phyloP scores from a whole-genome alignment of 202 grass and related monocot species.

The Eragrostis tef region DNA sequence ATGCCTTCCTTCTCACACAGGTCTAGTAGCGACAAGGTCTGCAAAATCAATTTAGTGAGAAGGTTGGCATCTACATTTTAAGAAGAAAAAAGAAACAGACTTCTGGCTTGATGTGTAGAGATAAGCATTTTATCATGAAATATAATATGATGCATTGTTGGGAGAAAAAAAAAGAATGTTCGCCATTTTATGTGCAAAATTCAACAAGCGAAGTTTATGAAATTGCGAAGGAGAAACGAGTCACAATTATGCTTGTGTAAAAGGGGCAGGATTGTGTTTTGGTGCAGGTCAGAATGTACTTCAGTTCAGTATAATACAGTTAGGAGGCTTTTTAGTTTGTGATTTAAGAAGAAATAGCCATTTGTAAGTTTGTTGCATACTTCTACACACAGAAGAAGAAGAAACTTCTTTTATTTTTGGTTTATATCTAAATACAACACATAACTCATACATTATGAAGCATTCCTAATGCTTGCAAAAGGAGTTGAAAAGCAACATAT shows the following conservation, averaged over 20 bases:
- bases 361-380: not conserved
- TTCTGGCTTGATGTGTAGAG: not conserved
- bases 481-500: slow-evolving; percentile 1
- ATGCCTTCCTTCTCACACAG: slow-evolving; percentile 82
- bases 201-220: not conserved
- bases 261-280: not conserved
- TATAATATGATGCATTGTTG: not conserved
- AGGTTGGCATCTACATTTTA: slow-evolving; percentile 1
- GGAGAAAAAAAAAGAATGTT: not conserved
- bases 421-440: slow-evolving; percentile 5
- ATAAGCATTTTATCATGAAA: slow-evolving; percentile 8
- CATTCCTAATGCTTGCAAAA: too few relatives aligned
- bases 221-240: slow-evolving; percentile 4
- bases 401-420: too few relatives aligned
- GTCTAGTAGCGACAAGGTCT: slow-evolving; percentile 90
- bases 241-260: not conserved
- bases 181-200: not conserved
- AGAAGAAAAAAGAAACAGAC: not conserved
- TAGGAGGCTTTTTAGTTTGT: not conserved
- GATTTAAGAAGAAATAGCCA: not conserved
- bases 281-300: not conserved
- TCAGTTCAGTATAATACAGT: not conserved
- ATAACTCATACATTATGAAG: slow-evolving; percentile 13
- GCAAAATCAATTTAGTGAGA: slow-evolving; percentile 50
- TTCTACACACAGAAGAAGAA: not conserved